Conservation (phyloP, 73 alveolate species). For the Paramecium bursaria region DNA sequence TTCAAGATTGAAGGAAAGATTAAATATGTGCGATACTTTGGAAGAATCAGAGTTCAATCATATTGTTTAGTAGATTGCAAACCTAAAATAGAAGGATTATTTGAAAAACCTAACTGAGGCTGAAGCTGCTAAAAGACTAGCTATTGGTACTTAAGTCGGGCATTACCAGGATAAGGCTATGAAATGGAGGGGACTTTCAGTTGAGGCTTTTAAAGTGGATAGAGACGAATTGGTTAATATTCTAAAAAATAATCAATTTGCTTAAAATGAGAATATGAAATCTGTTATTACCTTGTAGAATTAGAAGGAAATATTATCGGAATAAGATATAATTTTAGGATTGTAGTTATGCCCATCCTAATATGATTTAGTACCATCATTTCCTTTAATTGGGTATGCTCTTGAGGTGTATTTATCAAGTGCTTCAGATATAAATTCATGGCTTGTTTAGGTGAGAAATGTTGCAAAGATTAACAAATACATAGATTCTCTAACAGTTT, state of each 20-base stretch:
- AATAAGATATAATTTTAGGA: constrained; percentile 48
- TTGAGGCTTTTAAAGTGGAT: constrained; percentile 7
- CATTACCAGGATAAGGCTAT: constrained; percentile 47
- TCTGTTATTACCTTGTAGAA: constrained; percentile 52
- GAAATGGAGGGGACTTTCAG: constrained; percentile 48
- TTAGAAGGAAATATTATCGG: constrained; percentile 51
- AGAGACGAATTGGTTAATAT: constrained; percentile 41
- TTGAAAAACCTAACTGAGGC: constrained; percentile 37
- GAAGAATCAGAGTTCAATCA: background rate
- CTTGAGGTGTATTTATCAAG: constrained; percentile 49
- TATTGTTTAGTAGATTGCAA: background rate
- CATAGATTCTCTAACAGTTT: no score
- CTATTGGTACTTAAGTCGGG: constrained; percentile 64
- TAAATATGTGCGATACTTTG: no score
- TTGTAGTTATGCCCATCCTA: constrained; percentile 9
- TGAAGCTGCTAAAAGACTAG: constrained; percentile 69
- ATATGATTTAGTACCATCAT: constrained; percentile 55
- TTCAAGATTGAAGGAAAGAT: constrained; percentile 3
- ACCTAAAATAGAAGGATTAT: background rate
- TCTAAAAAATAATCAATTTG: background rate
- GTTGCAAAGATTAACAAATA: constrained; percentile 46
- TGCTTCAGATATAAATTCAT: constrained; percentile 65
- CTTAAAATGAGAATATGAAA: background rate
- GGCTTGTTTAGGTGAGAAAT: background rate
- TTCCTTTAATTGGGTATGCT: constrained; percentile 64